Evolutionary conservation across 2,329 filamentous ascomycete species (phyloP).

Genomic region (Penicillium thymicola): DNA sequence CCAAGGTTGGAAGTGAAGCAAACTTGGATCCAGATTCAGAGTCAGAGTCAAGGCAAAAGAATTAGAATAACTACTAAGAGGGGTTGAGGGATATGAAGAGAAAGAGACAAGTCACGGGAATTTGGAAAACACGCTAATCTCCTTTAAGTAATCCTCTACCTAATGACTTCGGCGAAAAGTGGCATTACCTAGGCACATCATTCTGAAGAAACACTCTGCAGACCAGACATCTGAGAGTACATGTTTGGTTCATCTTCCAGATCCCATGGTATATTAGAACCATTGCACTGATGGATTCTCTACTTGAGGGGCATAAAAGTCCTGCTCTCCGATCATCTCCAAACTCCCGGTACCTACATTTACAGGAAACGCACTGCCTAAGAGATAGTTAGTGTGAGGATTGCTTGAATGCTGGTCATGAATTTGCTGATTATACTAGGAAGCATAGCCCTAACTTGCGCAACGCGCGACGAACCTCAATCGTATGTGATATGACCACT

Average conservation of each 20-base stretch:
- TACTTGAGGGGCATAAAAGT: not conserved
- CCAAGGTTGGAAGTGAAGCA: not conserved
- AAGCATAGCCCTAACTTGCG: not conserved
- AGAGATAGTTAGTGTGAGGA: not conserved
- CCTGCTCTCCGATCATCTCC: not conserved
- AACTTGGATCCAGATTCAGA: not conserved
- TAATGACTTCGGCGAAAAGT: conserved; percentile 3
- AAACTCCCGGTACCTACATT: not conserved
- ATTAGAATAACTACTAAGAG: conserved; percentile 15
- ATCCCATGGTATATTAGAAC: not conserved
- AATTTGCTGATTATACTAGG: not conserved
- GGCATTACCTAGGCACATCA: not conserved
- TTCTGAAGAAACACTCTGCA: not conserved
- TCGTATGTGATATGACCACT: not conserved
- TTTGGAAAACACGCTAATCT: conserved; percentile 22
- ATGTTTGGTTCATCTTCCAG: not conserved
- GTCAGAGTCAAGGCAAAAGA: conserved; percentile 6
- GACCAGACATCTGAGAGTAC: not conserved
- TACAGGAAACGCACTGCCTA: not conserved
- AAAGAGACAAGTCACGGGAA: conserved; percentile 29
- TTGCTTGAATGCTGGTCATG: not conserved
- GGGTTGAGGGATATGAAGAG: conserved; percentile 25
- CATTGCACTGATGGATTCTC: not conserved
- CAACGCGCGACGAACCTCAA: not conserved
- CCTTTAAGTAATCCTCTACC: conserved; percentile 15